Percentiles rank a stretch among this genome's conserved stretches.
Evolutionary conservation across 768 basidiomycete genomes (phyloP).

Genomic region (Glaciozyma martinii): DNA sequence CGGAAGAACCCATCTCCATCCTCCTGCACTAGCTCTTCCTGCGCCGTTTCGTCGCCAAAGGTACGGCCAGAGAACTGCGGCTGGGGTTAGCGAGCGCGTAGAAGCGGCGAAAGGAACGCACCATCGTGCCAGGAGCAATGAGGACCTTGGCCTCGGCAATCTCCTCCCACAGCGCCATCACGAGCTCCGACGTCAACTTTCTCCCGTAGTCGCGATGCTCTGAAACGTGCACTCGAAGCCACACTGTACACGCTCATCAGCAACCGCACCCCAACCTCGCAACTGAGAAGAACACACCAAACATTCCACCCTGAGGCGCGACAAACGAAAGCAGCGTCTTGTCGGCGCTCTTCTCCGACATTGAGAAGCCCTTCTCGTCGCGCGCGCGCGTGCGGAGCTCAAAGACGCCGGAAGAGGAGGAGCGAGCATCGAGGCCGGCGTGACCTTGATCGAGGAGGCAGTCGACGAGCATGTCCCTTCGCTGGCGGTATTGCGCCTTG

Average conservation of each 20-base stretch:
- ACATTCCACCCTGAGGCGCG: conserved; percentile 76
- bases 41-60: too few species aligned
- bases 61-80: too few species aligned
- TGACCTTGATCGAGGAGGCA: conserved; percentile 42
- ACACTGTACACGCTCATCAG: conserved; percentile 28
- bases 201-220: conserved; percentile 46
- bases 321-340: conserved; percentile 56
- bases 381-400: conserved; percentile 34
- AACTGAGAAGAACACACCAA: conserved; percentile 45
- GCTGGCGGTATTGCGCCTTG: conserved; percentile 49
- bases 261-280: not conserved
- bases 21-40: too few species aligned
- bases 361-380: conserved; percentile 47
- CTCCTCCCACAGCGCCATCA: conserved; percentile 54
- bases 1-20: not conserved
- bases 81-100: too few species aligned
- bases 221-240: conserved; percentile 59
- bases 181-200: conserved; percentile 39
- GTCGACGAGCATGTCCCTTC: conserved; percentile 60
- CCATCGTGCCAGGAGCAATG: conserved; percentile 52
- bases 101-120: too few species aligned
- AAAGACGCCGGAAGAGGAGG: conserved; percentile 35
- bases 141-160: conserved; percentile 58
- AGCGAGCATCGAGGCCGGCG: conserved; percentile 53
- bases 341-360: conserved; percentile 38